Evolutionary conservation across 495 filamentous ascomycete species (phyloP).

Genomic region (Cercophora scortea): DNA sequence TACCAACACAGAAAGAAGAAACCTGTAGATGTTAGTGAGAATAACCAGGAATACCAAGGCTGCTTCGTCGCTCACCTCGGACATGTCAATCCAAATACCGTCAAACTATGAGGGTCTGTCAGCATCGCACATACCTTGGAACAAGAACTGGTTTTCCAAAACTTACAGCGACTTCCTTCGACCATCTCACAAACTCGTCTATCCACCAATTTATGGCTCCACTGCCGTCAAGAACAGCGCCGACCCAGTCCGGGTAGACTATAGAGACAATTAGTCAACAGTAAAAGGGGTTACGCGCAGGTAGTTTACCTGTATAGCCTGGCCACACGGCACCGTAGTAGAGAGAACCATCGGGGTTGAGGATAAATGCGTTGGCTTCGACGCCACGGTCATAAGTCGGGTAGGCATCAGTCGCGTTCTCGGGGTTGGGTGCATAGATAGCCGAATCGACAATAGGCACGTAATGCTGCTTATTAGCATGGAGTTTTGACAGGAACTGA

Average conservation of each 20-base stretch:
- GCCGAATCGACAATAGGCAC: conserved; percentile 82
- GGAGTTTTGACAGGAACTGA: conserved; percentile 57
- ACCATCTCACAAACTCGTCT: conserved; percentile 54
- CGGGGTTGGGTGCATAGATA: conserved; percentile 68
- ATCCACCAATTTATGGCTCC: conserved; percentile 63
- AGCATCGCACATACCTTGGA: too few species aligned
- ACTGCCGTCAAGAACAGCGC: conserved; percentile 52
- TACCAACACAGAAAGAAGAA: conserved; percentile 75
- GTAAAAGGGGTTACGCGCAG: too few species aligned
- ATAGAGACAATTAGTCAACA: too few species aligned
- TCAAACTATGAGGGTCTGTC: conserved; percentile 46
- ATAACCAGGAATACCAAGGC: too few species aligned
- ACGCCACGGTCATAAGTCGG: conserved; percentile 60
- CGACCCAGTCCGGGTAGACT: conserved; percentile 49
- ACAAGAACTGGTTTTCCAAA: background rate
- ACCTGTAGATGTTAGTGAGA: conserved; percentile 9
- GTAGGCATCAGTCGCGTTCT: conserved; percentile 64
- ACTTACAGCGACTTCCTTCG: conserved; percentile 41
- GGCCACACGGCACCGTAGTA: conserved; percentile 84
- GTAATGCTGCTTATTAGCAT: conserved; percentile 62
- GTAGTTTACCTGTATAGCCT: conserved; percentile 52
- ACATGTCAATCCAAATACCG: conserved; percentile 89
- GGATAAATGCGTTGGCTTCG: conserved; percentile 57
- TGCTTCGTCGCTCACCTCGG: conserved; percentile 32
- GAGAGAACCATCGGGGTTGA: conserved; percentile 57